Evolutionary conservation across 2,329 filamentous ascomycete genomes (phyloP).

Genomic region (Fusarium verticillioides): DNA sequence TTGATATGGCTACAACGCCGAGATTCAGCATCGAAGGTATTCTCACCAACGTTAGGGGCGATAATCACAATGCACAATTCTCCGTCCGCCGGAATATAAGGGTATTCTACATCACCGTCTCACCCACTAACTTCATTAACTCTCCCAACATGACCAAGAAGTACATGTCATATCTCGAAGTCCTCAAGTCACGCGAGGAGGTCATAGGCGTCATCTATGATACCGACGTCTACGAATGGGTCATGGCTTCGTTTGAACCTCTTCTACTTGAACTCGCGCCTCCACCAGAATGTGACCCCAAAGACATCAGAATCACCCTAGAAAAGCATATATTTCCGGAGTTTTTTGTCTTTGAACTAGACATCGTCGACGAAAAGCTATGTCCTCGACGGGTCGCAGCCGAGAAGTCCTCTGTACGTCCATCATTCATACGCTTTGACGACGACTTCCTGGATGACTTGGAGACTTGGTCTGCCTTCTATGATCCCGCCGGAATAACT

Average conservation of each 20-base stretch:
- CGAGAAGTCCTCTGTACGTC: slow-evolving; percentile 3
- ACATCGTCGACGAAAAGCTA: slow-evolving; percentile 29
- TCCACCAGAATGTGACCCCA: neutral
- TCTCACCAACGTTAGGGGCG: neutral
- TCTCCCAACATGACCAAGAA: slow-evolving; percentile 22
- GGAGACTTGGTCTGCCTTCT: slow-evolving; percentile 38
- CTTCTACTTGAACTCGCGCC: slow-evolving; percentile 38
- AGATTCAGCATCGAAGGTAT: slow-evolving; percentile 11
- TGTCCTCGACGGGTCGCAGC: slow-evolving; percentile 10
- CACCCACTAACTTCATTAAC: slow-evolving; percentile 21
- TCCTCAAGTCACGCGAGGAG: slow-evolving; percentile 32
- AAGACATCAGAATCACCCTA: neutral
- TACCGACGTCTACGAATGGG: slow-evolving; percentile 35
- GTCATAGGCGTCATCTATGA: slow-evolving; percentile 28
- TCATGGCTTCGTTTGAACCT: slow-evolving; percentile 26
- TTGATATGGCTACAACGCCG: neutral
- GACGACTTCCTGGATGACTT: slow-evolving; percentile 35
- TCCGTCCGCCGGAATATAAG: slow-evolving; percentile 33
- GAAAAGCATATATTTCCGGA: slow-evolving; percentile 3
- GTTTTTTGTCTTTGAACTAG: slow-evolving; percentile 31
- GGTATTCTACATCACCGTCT: slow-evolving; percentile 28
- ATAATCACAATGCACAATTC: slow-evolving; percentile 16
- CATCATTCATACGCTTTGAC: slow-evolving; percentile 26
- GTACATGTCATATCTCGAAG: slow-evolving; percentile 26
- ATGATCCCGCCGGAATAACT: slow-evolving; percentile 32